phyloP scores from a whole-genome alignment of 805 yeast species.

The Sugiyamaella qingdaonensis region DNA sequence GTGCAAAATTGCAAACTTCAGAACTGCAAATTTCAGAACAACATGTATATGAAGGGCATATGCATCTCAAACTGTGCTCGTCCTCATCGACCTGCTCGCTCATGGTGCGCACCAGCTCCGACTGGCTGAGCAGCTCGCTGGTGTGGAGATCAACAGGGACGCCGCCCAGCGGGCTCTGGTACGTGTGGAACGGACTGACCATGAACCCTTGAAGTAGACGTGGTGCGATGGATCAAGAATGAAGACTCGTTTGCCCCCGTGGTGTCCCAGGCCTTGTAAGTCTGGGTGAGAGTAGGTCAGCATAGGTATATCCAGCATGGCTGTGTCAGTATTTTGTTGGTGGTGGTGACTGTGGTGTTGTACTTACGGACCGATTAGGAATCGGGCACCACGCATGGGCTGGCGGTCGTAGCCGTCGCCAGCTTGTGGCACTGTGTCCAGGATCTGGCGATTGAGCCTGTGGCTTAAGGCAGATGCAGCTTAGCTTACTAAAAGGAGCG shows the following conservation, averaged over 20 bases:
- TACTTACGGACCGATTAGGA: slow-evolving; percentile 54
- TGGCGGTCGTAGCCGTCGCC: slow-evolving; percentile 22
- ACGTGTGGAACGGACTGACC: slow-evolving; percentile 46
- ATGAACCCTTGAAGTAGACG: slow-evolving; percentile 63
- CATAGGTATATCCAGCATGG: slow-evolving; percentile 89
- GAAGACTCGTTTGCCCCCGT: slow-evolving; percentile 53
- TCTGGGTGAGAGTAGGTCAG: slow-evolving; percentile 69
- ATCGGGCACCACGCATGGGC: slow-evolving; percentile 41
- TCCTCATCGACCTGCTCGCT: slow-evolving; percentile 58
- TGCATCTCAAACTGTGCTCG: slow-evolving; percentile 96
- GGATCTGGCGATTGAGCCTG: slow-evolving; percentile 45
- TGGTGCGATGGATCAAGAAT: slow-evolving; percentile 93
- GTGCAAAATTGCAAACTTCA: too few species aligned
- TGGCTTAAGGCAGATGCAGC: slow-evolving; percentile 5
- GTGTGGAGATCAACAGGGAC: slow-evolving; percentile 59
- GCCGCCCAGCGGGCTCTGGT: slow-evolving; percentile 81
- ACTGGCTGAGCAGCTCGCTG: slow-evolving; percentile 27
- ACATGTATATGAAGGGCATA: slow-evolving; percentile 59
- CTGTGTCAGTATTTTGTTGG: slow-evolving; percentile 31
- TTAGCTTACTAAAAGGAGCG: too few species aligned
- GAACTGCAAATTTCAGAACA: too few species aligned
- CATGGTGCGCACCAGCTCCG: slow-evolving; percentile 53
- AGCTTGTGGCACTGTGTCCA: slow-evolving; percentile 35
- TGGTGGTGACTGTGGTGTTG: neutral
- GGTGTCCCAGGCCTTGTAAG: slow-evolving; percentile 69